Conservation (phyloP, 768 basidiomycete species). For the Tulasnella calospora region DNA sequence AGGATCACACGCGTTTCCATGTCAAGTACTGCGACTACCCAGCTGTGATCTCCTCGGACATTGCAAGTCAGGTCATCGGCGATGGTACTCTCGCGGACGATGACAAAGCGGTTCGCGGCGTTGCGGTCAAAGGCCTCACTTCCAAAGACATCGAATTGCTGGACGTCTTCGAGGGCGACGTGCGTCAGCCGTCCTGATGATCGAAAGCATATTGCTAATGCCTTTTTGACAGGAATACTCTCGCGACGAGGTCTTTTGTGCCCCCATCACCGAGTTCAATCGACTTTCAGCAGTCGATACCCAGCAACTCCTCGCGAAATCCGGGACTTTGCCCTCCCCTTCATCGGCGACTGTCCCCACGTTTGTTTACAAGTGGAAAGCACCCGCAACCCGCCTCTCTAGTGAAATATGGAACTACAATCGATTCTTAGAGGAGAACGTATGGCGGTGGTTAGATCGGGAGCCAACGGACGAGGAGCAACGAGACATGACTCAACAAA, state of each 20-base stretch:
- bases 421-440: conserved; percentile 70
- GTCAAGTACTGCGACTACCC: conserved; percentile 71
- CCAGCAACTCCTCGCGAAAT: conserved; percentile 39
- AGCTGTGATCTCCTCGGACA: conserved; percentile 60
- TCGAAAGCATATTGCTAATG: background rate
- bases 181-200: conserved; percentile 36
- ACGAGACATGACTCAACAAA: conserved; percentile 48
- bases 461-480: conserved; percentile 40
- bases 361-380: conserved; percentile 69
- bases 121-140: conserved; percentile 68
- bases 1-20: conserved; percentile 19
- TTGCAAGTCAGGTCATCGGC: conserved; percentile 46
- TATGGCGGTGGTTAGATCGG: conserved; percentile 63
- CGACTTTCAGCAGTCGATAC: conserved; percentile 38
- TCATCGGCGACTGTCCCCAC: conserved; percentile 41
- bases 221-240: conserved; percentile 59
- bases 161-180: conserved; percentile 79
- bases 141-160: conserved; percentile 57
- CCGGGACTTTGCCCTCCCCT: conserved; percentile 41
- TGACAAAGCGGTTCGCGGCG: conserved; percentile 71
- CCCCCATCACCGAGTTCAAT: conserved; percentile 48
- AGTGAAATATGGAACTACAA: conserved; percentile 72
- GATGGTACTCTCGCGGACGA: conserved; percentile 49
- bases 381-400: conserved; percentile 44
- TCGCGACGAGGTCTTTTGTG: conserved; percentile 50